Percentiles rank a stretch among this genome's conserved stretches.
phyloP scores from a whole-genome alignment of 2,329 filamentous ascomycete species.

The Aspergillus fumigatus region DNA sequence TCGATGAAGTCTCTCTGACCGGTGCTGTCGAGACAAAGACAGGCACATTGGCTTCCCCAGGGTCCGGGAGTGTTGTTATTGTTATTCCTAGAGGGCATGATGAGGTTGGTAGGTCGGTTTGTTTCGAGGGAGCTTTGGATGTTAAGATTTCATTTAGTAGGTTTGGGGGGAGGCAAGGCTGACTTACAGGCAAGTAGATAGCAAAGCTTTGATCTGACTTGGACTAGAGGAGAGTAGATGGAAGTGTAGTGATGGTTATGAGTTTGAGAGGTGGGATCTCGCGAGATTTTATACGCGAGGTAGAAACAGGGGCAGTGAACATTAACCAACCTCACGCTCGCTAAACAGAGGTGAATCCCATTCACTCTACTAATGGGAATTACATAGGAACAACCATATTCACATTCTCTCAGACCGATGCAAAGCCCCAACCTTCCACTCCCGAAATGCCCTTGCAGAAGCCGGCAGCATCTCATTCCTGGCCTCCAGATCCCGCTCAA shows the following conservation, averaged over 20 bases:
- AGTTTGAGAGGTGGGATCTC: background rate
- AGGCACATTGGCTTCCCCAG: background rate
- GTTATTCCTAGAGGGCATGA: background rate
- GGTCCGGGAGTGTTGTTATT: background rate
- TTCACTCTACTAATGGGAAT: background rate
- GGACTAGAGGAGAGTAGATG: background rate
- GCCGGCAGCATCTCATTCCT: conserved; percentile 46
- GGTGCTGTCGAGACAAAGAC: background rate
- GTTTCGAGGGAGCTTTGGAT: background rate
- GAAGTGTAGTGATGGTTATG: background rate
- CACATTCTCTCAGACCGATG: conserved; percentile 39
- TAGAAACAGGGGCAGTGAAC: background rate
- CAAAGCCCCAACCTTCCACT: conserved; percentile 53
- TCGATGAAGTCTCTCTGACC: background rate
- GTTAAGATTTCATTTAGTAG: background rate
- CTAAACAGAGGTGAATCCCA: conserved; percentile 2
- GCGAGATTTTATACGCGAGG: background rate
- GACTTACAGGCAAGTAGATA: background rate
- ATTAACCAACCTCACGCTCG: background rate
- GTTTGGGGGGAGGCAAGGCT: background rate
- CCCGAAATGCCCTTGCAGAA: conserved; percentile 48
- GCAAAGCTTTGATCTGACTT: background rate
- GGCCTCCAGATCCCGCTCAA: conserved; percentile 35
- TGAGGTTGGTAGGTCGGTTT: background rate
- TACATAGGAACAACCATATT: background rate